Base-by-base conservation (phyloP, 495 filamentous ascomycete species). In the Penicillium antarcticum region DNA sequence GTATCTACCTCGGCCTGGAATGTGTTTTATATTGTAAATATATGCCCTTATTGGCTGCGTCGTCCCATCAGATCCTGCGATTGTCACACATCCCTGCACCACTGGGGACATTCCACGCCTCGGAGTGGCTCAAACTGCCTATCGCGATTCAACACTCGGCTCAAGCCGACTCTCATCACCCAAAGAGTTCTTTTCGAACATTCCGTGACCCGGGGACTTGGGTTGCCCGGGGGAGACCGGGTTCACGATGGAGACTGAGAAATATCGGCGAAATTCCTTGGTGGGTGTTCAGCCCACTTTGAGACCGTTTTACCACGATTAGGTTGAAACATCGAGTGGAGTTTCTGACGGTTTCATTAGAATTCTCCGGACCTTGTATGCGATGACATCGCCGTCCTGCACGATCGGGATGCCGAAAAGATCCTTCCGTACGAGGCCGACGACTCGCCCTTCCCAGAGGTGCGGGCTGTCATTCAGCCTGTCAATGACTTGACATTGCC, bases 361-460 rank as follows among this genome's bases (percentile, higher is more conserved):
- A 23, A 39, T 26, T 3, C 19, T 35, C 16, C 45, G 2, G 59
- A 63, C 14, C 36, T 21, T 4, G 23, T 17, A 36, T 31, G 42
- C 31, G 55, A 55, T 32, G 58, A 62, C 1, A 46, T 52, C 34
- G 47, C 43, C 24, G 45, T 73, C 29, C 59, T 75, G n/a, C 59
- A 58, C 36, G 72, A 76, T 51, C 51, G 58, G 23, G 68, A 73
- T 58, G 71, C 68, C 10, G 58, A 68, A 24, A 47, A 65, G 41
- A 67, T 68, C 38, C 62, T 76, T 12, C 65, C 71, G 8, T 73
- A 70, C 42, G 71, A 74, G 33, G 74, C 80, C 42, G 81, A 87
- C 40, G 77, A 89, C 55, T 88, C 84, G 40, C 85, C 86, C 13
- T 89, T 87, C 52, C 83, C 84, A 24, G 84, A 90, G 65, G 87